Conservation (phyloP, 1,284 basidiomycete genomes). For the Puccinia hordei region DNA sequence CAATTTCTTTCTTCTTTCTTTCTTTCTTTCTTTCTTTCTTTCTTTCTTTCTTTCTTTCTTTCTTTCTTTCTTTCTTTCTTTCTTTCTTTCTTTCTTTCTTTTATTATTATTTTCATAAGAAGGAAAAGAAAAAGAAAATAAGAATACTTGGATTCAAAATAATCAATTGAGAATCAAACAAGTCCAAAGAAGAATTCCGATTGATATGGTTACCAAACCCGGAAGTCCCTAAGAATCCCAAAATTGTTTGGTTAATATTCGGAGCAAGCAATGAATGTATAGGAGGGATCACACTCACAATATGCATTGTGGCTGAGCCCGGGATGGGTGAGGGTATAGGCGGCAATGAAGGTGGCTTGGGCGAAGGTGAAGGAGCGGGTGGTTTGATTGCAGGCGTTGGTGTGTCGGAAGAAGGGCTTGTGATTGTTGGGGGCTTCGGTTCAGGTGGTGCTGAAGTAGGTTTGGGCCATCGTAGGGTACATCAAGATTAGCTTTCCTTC, state of each 20-base stretch:
- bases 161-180: neutral
- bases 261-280: neutral
- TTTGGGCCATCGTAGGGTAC: neutral
- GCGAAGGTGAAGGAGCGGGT: neutral
- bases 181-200: neutral
- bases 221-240: neutral
- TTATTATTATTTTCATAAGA: no score
- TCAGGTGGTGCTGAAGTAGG: neutral
- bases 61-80: no score
- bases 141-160: neutral
- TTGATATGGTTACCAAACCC: neutral
- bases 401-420: neutral
- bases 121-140: no score
- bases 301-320: neutral
- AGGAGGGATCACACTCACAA: neutral
- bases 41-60: no score
- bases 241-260: neutral
- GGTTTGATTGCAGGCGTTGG: neutral
- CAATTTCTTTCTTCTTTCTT: no score
- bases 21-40: no score
- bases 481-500: neutral
- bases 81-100: no score
- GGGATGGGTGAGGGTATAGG: neutral
- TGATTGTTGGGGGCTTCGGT: neutral
- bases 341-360: neutral